A percentile compares a stretch with the other conserved stretches of the same genome.
Evolutionary conservation across 2,329 filamentous ascomycete species (phyloP).

Genomic region (Aspergillus sp.): DNA sequence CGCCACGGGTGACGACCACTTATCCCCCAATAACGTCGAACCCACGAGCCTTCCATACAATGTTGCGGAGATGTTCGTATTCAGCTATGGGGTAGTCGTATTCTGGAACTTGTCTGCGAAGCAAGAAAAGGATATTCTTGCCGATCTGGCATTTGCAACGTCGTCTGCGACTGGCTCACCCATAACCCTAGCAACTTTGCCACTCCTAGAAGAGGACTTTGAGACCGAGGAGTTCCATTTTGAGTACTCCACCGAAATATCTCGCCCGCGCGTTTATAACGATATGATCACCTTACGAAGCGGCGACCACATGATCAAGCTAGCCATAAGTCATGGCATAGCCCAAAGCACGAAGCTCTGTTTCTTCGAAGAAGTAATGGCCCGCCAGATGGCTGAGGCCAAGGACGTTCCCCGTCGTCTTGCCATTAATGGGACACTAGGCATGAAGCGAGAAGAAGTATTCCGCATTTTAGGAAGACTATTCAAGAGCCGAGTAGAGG

Average conservation of each 20-base stretch:
- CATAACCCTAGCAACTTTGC: constrained; percentile 70
- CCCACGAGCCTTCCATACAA: constrained; percentile 67
- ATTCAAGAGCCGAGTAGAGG: constrained; percentile 92
- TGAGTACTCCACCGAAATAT: constrained; percentile 85
- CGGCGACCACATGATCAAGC: constrained; percentile 97
- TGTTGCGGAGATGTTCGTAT: constrained; percentile 92
- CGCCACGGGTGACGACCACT: constrained; percentile 6
- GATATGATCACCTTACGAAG: constrained; percentile 98
- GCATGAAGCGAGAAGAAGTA: constrained; percentile 89
- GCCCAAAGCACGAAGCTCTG: constrained; percentile 95
- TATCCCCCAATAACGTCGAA: constrained; percentile 48
- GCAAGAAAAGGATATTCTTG: constrained; percentile 94
- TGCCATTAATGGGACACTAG: constrained; percentile 83
- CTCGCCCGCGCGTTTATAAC: constrained; percentile 90
- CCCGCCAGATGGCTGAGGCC: constrained; percentile 86
- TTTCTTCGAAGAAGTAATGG: constrained; percentile 96
- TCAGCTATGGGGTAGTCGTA: constrained; percentile 94
- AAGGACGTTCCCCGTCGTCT: constrained; percentile 88
- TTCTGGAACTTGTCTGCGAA: constrained; percentile 98
- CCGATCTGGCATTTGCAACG: constrained; percentile 82
- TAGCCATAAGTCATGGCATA: constrained; percentile 96
- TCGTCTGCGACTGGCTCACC: constrained; percentile 40
- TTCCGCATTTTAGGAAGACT: constrained; percentile 86
- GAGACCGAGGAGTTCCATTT: constrained; percentile 99
- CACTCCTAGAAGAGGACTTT: constrained; percentile 83